Percentiles rank a stretch among this genome's conserved stretches.
phyloP scores from a whole-genome alignment of 768 basidiomycete species.

The Lepiota subincarnata region DNA sequence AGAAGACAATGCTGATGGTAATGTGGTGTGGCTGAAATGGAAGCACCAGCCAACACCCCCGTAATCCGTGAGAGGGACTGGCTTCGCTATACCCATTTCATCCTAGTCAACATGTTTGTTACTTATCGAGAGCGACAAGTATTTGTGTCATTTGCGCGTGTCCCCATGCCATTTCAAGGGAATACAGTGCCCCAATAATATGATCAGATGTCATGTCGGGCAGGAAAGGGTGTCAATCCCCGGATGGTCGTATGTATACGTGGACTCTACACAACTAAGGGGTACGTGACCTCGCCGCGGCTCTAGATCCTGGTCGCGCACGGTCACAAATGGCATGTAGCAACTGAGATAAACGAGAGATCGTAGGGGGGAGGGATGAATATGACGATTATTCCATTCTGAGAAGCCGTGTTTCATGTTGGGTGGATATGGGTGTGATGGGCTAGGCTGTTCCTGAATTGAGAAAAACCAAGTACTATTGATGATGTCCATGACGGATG shows the following conservation, averaged over 20 bases:
- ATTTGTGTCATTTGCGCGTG: no score
- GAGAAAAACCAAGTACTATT: not conserved
- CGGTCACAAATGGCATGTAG: not conserved
- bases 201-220: no score
- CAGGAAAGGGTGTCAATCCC: no score
- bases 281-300: not conserved
- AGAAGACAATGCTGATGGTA: constrained; percentile 55
- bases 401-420: constrained; percentile 11
- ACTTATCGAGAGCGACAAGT: not conserved
- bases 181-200: no score
- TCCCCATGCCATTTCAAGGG: no score
- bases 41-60: constrained; percentile 25
- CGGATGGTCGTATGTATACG: no score
- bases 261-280: no score
- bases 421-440: not conserved
- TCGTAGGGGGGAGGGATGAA: not conserved
- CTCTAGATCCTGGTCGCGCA: not conserved
- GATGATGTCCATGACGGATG: not conserved
- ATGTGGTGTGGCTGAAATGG: constrained; percentile 62
- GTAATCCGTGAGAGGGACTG: not conserved
- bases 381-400: constrained; percentile 2
- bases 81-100: not conserved
- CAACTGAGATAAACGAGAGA: constrained; percentile 8
- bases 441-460: constrained; percentile 6
- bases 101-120: not conserved